Evolutionary conservation across 1,284 basidiomycete species (phyloP).

Genomic region (Porogramme epimiltina): DNA sequence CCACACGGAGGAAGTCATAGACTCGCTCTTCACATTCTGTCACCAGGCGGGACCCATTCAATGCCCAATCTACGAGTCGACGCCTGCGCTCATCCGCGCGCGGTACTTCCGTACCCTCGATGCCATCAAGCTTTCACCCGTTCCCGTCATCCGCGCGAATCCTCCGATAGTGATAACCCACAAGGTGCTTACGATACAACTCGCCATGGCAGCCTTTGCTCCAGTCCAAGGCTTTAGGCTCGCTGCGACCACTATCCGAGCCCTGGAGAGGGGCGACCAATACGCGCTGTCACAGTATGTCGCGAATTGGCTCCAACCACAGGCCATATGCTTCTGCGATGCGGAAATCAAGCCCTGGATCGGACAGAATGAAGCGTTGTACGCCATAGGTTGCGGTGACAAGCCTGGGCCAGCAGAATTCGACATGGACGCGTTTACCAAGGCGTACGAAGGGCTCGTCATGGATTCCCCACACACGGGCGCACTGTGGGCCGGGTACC

Average conservation of each 20-base stretch:
- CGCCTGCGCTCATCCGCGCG: slow-evolving; percentile 24
- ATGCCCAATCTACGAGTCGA: slow-evolving; percentile 41
- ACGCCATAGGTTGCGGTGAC: slow-evolving; percentile 43
- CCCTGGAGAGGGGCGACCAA: slow-evolving; percentile 38
- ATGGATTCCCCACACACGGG: slow-evolving; percentile 37
- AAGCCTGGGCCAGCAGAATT: slow-evolving; percentile 27
- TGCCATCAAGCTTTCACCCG: slow-evolving; percentile 32
- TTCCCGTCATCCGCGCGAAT: slow-evolving; percentile 23
- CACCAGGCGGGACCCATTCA: slow-evolving; percentile 36
- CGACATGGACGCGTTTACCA: slow-evolving; percentile 1
- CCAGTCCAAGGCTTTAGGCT: slow-evolving; percentile 35
- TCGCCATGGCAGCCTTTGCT: slow-evolving; percentile 39
- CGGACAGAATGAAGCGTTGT: slow-evolving; percentile 30
- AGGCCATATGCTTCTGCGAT: slow-evolving; percentile 33
- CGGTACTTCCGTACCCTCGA: slow-evolving; percentile 29
- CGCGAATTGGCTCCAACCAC: slow-evolving; percentile 16
- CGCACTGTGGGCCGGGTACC: slow-evolving; percentile 16
- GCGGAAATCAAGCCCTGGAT: slow-evolving; percentile 18
- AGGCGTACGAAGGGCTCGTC: slow-evolving; percentile 31
- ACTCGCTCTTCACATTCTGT: slow-evolving; percentile 40
- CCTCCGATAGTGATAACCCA: slow-evolving; percentile 16
- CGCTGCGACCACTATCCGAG: slow-evolving; percentile 40
- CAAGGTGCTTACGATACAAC: slow-evolving; percentile 20
- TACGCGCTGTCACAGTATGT: slow-evolving; percentile 30
- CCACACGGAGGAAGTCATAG: slow-evolving; percentile 30